Conservation (phyloP, 345 rosid genomes). For the Hypericum androsaemum region DNA sequence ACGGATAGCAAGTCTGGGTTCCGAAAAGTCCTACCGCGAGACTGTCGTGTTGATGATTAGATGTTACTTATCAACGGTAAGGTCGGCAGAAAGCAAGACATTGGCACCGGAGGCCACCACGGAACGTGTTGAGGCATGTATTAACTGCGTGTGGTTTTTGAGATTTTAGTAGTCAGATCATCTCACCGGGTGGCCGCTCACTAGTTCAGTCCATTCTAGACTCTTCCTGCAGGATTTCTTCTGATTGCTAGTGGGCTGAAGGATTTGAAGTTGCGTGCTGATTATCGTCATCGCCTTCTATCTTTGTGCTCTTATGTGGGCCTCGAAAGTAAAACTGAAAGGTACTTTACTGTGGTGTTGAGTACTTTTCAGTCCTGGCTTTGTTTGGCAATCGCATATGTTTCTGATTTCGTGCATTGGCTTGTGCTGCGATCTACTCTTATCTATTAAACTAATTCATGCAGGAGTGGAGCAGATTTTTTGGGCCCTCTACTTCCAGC, state of each 20-base stretch:
- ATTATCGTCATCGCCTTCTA: constrained; percentile 84
- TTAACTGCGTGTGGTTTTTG: constrained; percentile 10
- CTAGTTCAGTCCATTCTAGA: constrained; percentile 60
- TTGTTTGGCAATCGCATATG: constrained; percentile 1
- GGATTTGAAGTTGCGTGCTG: constrained; percentile 66
- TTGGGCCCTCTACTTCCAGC: constrained; percentile 96
- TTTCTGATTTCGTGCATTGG: constrained; percentile 3
- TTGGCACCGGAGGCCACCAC: constrained; percentile 77
- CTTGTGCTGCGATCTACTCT: constrained; percentile 12
- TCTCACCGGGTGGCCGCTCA: constrained; percentile 35
- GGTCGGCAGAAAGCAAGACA: constrained; percentile 85
- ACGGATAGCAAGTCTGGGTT: constrained; percentile 92
- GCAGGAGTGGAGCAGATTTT: constrained; percentile 98
- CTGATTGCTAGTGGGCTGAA: constrained; percentile 74
- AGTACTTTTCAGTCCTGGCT: constrained; percentile 2
- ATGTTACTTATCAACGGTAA: constrained; percentile 72
- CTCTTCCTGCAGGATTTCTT: constrained; percentile 99
- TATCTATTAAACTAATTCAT: constrained; percentile 14
- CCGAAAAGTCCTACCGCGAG: constrained; percentile 97
- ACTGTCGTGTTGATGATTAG: constrained; percentile 93
- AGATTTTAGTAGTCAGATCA: constrained; percentile 6
- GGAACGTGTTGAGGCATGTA: constrained; percentile 83
- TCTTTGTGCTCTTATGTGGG: constrained; percentile 98
- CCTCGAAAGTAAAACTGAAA: constrained; percentile 91
- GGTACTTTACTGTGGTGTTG: constrained; percentile 28